Conservation (phyloP, 2,329 filamentous ascomycete genomes). For the Colletotrichum falcatum region DNA sequence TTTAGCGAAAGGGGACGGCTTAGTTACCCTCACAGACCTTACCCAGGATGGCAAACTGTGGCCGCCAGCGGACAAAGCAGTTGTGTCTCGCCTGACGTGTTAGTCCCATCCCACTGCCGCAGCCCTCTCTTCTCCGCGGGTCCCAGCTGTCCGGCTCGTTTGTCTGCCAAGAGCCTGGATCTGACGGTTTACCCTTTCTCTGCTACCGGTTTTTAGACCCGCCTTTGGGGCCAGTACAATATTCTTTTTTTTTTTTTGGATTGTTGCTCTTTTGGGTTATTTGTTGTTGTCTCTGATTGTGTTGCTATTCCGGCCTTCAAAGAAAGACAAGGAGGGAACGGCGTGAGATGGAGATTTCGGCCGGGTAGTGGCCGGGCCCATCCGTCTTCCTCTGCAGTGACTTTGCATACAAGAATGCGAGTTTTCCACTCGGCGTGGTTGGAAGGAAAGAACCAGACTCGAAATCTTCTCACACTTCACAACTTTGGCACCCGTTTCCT, state of each 20-base stretch:
- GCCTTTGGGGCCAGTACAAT: not conserved
- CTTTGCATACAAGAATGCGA: constrained; percentile 17
- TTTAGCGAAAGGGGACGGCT: not conserved
- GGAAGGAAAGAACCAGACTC: not conserved
- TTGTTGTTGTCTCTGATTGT: constrained; percentile 30
- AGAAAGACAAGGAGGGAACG: constrained; percentile 21
- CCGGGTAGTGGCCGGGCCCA: constrained; percentile 1
- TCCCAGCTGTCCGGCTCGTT: constrained; percentile 28
- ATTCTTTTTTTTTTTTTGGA: not conserved
- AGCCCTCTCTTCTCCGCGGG: constrained; percentile 12
- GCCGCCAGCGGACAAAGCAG: constrained; percentile 33
- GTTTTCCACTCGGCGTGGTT: not conserved
- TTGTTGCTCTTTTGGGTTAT: constrained; percentile 13
- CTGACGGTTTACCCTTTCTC: constrained; percentile 19
- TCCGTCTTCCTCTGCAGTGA: constrained; percentile 7
- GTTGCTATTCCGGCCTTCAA: constrained; percentile 16
- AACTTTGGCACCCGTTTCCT: constrained; percentile 1
- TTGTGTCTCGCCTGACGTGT: constrained; percentile 37
- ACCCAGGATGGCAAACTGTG: constrained; percentile 15
- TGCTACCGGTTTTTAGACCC: not conserved
- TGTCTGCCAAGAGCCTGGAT: constrained; percentile 24
- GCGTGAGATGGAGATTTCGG: not conserved
- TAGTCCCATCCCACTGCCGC: constrained; percentile 21
- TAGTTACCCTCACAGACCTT: constrained; percentile 8
- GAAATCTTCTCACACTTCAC: not conserved